Evolutionary conservation across 768 basidiomycete genomes (phyloP), one percentile per base, ranked within the genome.

Genomic region (Holtermannia corniformis): DNA sequence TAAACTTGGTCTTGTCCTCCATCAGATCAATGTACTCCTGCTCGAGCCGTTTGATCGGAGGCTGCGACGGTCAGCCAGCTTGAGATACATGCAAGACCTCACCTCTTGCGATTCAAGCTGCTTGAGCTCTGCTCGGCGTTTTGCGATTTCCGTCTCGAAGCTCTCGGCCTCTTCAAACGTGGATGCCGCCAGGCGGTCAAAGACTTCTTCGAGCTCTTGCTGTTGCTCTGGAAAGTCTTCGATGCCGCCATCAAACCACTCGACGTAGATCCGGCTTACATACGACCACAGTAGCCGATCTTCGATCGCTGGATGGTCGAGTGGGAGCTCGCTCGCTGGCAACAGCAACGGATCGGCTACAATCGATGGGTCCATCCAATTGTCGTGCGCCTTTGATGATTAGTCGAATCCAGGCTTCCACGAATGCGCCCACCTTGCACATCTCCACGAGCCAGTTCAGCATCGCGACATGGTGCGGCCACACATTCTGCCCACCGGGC

Each of bases 371-470:
- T 67, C 61, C 7, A 54, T 51, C 74, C 74, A 75, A 42, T 63
- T 64, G 16, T 63, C 52, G 26, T 60, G 64, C 4, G 68, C 68
- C 68, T 70, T 19, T 4, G 7, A 26, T 24, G 1, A 25, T n/a
- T 32, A 14, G 21, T 14, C 2, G 26, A 43, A 25, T 25, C 32
- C 7, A 5, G 14, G 26, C 4, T 48, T 11, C 19, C 21, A 7
- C 2, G 28, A 1, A 13, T 40, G 1, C 19, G 58, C 66, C 48
- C 62, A 92, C 93, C 75, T 84, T 85, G 63, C 85, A 84, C 59
- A 87, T 71, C 61, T 87, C 84, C 5, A 86, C 87, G 13, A 99
- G 74, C 95, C 95, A 99, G 72, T 92, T 86, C 27, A 97, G 68
- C 64, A 87, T 85, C 20, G 86, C 93, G 14, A 97, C 76, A 22